These are phyloP conservation scores for Aspergillus sp. DNA, from an alignment of 2,329 filamentous ascomycete species.

Conservation along the genomic window DNA sequence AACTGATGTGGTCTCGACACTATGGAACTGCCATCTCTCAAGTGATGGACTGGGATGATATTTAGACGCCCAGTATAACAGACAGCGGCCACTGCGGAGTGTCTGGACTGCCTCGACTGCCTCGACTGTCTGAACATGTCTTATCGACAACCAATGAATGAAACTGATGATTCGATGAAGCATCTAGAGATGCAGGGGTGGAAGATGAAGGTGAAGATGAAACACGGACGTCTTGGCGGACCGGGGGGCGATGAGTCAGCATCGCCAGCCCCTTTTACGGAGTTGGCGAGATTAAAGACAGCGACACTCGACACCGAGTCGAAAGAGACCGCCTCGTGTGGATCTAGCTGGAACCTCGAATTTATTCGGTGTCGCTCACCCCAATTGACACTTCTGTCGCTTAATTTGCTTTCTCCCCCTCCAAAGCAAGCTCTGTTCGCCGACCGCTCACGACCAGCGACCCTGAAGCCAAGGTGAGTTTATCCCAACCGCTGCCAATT, in stretches of 20 bases:
- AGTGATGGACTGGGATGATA: too few relatives aligned
- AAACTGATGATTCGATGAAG: not conserved
- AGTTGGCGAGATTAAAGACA: constrained; percentile 3
- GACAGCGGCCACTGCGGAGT: too few relatives aligned
- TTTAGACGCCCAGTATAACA: too few relatives aligned
- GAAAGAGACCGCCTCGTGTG: constrained; percentile 13
- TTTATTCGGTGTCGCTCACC: constrained; percentile 8
- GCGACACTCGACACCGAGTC: not conserved
- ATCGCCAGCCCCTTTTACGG: constrained; percentile 39
- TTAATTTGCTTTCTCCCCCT: constrained; percentile 6
- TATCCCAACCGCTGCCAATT: not conserved
- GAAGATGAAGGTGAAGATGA: constrained; percentile 10
- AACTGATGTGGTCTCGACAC: not conserved
- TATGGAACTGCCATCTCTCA: too few relatives aligned
- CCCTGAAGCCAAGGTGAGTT: constrained; percentile 14
- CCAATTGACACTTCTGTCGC: constrained; percentile 4
- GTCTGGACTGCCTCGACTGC: too few relatives aligned
- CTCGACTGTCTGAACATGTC: not conserved
- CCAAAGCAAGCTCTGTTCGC: constrained; percentile 1
- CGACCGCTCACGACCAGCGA: not conserved
- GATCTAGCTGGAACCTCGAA: constrained; percentile 20
- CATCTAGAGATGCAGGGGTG: not conserved
- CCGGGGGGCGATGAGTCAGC: constrained; percentile 30
- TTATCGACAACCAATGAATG: not conserved
- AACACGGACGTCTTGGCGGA: constrained; percentile 19